Base-by-base conservation (phyloP, 129 eudicot species). In the Rutidosis leptorrhynchoides region DNA sequence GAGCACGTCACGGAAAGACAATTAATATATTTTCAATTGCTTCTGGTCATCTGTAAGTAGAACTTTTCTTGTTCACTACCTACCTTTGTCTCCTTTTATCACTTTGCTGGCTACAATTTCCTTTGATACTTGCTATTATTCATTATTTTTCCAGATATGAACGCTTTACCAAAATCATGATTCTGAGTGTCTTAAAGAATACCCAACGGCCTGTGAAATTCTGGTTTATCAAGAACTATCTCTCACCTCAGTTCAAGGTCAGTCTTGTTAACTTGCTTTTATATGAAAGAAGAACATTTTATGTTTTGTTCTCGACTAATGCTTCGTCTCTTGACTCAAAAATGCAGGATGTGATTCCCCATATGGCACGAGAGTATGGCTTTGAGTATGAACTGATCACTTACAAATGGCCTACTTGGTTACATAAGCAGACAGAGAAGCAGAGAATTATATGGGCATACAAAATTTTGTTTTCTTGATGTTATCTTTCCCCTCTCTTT, bases 341-440 rank as follows among this genome's bases (percentile, higher is more conserved):
- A n/a, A 29, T 66, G 78, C 96, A 93, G 98, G 98, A 83, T 65
- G 90, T 93, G 56, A 88, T 93, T 70, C 98, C 98, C 24, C 90
- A 88, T 65, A 93, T 93, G 98, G 98, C 98, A 23, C 75, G 66
- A 68, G 90, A 88, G 66, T 93, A 93, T 62, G 98, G 95, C 55
- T 93, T 93, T 58, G 95, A 93, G 78, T 93, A 93, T 77, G 98
- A 93, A 69, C 66, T 93, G 68, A 79, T 93, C 58, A 93, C 98
- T 7, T 93, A 93, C 69, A 93, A 93, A 77, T 93, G 98, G 98
- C 98, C 98, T 32, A 85, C 92, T 64, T 93, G 98, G 98, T 81
- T 93, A 58, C 98, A 93, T 68, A 93, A 93, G 78, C 98, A 93
- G 71, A 82, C 79, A 64, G 98, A 93, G 74, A 93, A 93, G 65